A percentile compares a stretch with the other conserved stretches of the same genome.
These are phyloP conservation scores for Aspergillus cejpii DNA, from an alignment of 2,329 filamentous ascomycete genomes.

Conservation along the genomic window DNA sequence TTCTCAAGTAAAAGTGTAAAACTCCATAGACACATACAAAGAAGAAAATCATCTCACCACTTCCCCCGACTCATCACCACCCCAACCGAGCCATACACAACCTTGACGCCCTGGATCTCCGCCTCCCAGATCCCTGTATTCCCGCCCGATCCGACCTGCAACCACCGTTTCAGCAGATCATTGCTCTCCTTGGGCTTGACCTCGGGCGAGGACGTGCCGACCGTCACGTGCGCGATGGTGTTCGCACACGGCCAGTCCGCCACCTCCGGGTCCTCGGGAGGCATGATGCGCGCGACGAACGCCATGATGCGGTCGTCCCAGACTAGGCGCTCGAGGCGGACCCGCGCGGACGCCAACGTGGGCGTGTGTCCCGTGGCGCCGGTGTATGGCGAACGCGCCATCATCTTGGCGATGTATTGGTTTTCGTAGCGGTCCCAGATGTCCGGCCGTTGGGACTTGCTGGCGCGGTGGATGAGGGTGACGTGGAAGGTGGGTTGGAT, in stretches of 20 bases:
- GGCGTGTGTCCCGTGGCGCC: too few species aligned
- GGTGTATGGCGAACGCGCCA: too few species aligned
- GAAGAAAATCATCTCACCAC: not conserved
- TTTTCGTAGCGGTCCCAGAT: conserved; percentile 68
- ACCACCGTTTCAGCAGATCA: conserved; percentile 68
- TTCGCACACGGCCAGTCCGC: conserved; percentile 65
- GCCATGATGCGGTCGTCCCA: conserved; percentile 87
- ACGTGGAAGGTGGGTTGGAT: conserved; percentile 87
- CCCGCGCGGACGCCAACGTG: conserved; percentile 32
- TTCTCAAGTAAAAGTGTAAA: too few species aligned
- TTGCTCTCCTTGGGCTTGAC: conserved; percentile 97
- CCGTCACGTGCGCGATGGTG: conserved; percentile 73
- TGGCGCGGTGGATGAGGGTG: conserved; percentile 78
- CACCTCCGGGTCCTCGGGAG: conserved; percentile 37
- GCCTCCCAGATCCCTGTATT: conserved; percentile 51
- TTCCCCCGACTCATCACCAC: conserved; percentile 40
- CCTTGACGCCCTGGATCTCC: conserved; percentile 48
- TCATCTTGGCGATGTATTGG: conserved; percentile 47
- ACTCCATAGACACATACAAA: too few species aligned
- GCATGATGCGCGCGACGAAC: conserved; percentile 67
- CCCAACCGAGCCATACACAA: conserved; percentile 51
- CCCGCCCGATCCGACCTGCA: conserved; percentile 51
- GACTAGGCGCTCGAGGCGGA: conserved; percentile 62
- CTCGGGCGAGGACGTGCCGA: conserved; percentile 66
- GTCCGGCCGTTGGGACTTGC: conserved; percentile 53